Conservation (phyloP, 2,329 filamentous ascomycete genomes). For the Alternaria novae-zelandiae region DNA sequence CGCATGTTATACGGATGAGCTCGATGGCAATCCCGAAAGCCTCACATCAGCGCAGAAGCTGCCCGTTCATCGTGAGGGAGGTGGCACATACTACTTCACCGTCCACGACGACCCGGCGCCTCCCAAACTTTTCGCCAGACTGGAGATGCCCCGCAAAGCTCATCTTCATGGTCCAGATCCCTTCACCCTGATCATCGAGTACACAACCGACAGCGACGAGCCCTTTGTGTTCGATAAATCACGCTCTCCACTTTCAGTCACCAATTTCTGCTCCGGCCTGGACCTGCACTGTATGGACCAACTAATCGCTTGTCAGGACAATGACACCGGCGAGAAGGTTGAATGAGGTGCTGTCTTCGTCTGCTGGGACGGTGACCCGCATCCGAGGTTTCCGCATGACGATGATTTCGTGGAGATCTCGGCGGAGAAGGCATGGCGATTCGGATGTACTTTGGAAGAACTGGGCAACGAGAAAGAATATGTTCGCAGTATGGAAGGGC, state of each 20-base stretch:
- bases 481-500: background rate
- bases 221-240: background rate
- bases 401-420: background rate
- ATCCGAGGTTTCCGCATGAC: background rate
- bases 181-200: background rate
- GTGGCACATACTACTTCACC: background rate
- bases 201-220: background rate
- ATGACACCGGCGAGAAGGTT: background rate
- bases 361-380: background rate
- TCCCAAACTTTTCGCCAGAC: background rate
- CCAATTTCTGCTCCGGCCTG: fast-evolving
- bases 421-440: background rate
- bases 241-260: background rate
- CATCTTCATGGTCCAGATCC: background rate
- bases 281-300: background rate
- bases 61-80: background rate
- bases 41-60: background rate
- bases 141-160: background rate
- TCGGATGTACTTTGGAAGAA: background rate
- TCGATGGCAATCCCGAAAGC: too few relatives aligned
- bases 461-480: background rate
- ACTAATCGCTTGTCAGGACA: fast-evolving
- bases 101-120: background rate
- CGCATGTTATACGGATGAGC: background rate
- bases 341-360: background rate